Evolutionary conservation across 306 rosid species (phyloP).

Genomic region (Phaseolus lunatus): DNA sequence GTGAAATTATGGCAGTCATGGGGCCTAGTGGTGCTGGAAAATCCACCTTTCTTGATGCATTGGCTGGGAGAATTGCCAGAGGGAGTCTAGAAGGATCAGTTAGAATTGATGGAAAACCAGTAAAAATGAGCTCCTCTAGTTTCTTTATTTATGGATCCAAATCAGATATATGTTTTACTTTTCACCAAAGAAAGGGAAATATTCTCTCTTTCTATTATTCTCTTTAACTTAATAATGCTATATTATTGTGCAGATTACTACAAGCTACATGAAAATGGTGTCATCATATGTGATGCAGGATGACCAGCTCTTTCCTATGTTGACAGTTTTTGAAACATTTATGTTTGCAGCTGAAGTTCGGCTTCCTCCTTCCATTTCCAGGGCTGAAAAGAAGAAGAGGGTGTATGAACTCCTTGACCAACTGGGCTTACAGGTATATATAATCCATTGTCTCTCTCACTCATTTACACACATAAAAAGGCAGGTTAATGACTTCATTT

Average conservation of each 20-base stretch:
- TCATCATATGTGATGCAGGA: constrained; percentile 99
- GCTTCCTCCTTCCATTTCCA: constrained; percentile 82
- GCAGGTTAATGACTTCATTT: constrained; percentile 16
- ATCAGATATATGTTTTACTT: background rate
- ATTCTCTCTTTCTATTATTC: background rate
- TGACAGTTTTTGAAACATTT: constrained; percentile 85
- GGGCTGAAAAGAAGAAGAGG: constrained; percentile 69
- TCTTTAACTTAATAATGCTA: constrained; percentile 3
- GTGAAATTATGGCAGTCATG: constrained; percentile 87
- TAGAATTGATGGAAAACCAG: constrained; percentile 73
- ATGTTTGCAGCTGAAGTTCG: constrained; percentile 94
- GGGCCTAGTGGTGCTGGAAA: constrained; percentile 99
- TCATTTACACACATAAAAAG: background rate
- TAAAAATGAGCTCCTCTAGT: constrained; percentile 33
- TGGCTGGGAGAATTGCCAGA: constrained; percentile 82
- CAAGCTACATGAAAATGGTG: constrained; percentile 91
- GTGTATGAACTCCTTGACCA: constrained; percentile 76
- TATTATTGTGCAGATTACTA: constrained; percentile 61
- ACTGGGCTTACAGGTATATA: constrained; percentile 79
- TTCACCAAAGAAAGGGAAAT: background rate
- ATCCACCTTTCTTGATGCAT: constrained; percentile 92
- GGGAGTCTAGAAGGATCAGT: constrained; percentile 92
- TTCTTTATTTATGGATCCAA: background rate
- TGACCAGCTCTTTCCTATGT: constrained; percentile 86
- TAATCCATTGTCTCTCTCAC: background rate